phyloP scores from a whole-genome alignment of 2,329 filamentous ascomycete species.

The Ceratocystis smalleyi region DNA sequence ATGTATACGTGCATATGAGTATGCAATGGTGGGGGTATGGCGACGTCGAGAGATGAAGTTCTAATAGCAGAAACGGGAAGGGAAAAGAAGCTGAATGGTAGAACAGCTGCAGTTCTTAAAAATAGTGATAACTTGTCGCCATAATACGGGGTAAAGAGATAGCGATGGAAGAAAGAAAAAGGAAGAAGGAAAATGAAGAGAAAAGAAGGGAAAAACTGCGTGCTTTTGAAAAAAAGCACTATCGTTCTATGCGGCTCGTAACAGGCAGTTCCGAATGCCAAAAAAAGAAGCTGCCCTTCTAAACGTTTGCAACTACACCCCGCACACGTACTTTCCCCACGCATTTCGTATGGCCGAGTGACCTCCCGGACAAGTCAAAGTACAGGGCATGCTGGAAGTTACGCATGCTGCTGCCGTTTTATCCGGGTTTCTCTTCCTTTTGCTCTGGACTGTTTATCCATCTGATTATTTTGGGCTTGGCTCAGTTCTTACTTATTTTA shows the following conservation, averaged over 20 bases:
- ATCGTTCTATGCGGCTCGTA: neutral
- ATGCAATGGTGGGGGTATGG: neutral
- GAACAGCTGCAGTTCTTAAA: neutral
- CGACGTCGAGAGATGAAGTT: neutral
- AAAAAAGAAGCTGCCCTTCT: neutral
- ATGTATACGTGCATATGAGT: neutral
- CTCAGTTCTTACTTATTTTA: neutral
- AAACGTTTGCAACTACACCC: neutral
- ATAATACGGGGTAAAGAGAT: neutral
- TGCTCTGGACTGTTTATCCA: neutral
- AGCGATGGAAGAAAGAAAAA: neutral
- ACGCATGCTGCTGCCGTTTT: neutral
- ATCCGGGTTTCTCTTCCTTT: neutral
- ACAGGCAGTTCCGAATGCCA: neutral
- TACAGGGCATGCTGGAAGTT: neutral
- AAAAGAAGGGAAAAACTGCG: neutral
- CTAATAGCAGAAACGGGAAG: neutral
- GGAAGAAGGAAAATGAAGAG: neutral
- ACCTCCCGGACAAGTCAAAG: neutral
- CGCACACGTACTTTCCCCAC: neutral
- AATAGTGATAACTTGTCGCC: neutral
- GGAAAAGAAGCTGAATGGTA: neutral
- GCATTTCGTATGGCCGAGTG: neutral
- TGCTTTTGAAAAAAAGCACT: constrained; percentile 2
- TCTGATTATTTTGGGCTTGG: neutral